phyloP scores from a whole-genome alignment of 2,329 filamentous ascomycete species.

The Trichoderma pleuroti region DNA sequence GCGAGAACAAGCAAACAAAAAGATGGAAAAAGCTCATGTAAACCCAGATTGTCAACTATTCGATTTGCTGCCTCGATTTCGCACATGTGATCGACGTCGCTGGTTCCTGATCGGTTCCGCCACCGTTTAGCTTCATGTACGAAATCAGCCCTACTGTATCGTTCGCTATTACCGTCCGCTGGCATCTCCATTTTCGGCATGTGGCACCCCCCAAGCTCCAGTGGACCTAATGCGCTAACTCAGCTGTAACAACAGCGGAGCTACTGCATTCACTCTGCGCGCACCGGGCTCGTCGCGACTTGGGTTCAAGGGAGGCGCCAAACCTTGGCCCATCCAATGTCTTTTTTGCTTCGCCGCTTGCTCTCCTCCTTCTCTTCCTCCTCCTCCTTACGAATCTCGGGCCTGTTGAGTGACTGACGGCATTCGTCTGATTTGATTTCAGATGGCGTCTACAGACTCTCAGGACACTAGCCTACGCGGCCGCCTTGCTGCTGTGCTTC shows the following conservation, averaged over 20 bases:
- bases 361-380: background rate
- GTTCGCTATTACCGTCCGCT: conserved; percentile 8
- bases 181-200: background rate
- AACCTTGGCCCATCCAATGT: background rate
- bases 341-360: background rate
- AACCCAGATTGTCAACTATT: background rate
- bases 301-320: conserved; percentile 1
- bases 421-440: background rate
- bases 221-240: conserved; percentile 11
- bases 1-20: background rate
- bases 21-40: background rate
- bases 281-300: conserved; percentile 3
- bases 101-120: background rate
- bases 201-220: background rate
- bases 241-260: conserved; percentile 7
- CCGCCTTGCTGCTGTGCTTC: conserved; percentile 48
- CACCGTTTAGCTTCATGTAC: conserved; percentile 1
- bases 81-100: background rate
- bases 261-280: conserved; percentile 12
- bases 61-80: background rate
- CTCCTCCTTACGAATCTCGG: background rate
- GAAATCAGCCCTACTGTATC: conserved; percentile 15
- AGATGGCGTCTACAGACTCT: conserved; percentile 10
- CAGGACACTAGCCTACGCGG: conserved; percentile 18
- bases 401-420: background rate